Conservation (phyloP, 306 rosid genomes). For the Sphenostylis stenocarpa region DNA sequence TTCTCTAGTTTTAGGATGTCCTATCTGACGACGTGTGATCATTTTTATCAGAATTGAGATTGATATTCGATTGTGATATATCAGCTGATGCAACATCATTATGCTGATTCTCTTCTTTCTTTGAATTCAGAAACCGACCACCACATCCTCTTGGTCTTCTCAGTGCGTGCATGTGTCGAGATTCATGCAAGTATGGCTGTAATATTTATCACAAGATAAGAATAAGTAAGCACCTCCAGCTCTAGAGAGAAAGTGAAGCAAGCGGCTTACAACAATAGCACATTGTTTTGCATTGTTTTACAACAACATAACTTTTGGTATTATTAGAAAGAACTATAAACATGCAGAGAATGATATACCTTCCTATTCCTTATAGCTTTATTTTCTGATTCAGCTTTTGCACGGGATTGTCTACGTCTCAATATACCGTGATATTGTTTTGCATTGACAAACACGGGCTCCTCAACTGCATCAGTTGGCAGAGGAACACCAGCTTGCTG, state of each 20-base stretch:
- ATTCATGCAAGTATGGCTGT: slow-evolving; percentile 97
- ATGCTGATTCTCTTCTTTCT: slow-evolving; percentile 64
- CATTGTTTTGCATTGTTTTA: too few relatives aligned
- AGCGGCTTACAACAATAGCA: background rate
- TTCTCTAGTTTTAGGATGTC: slow-evolving; percentile 42
- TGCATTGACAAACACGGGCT: slow-evolving; percentile 94
- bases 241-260: background rate
- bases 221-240: background rate
- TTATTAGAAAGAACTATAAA: background rate
- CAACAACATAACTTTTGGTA: background rate
- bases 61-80: slow-evolving; percentile 56
- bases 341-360: slow-evolving; percentile 42
- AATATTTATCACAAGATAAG: slow-evolving; percentile 25
- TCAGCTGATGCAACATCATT: slow-evolving; percentile 53
- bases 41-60: slow-evolving; percentile 63
- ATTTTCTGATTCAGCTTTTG: slow-evolving; percentile 91
- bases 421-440: slow-evolving; percentile 95
- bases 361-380: slow-evolving; percentile 67
- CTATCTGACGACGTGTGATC: slow-evolving; percentile 62
- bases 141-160: slow-evolving; percentile 93
- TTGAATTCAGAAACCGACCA: slow-evolving; percentile 86
- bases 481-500: slow-evolving; percentile 95
- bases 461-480: slow-evolving; percentile 91
- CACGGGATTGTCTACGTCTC: slow-evolving; percentile 90
- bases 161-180: slow-evolving; percentile 86